phyloP scores from a whole-genome alignment of 768 basidiomycete species.

The Peribolospora kevripleyi region DNA sequence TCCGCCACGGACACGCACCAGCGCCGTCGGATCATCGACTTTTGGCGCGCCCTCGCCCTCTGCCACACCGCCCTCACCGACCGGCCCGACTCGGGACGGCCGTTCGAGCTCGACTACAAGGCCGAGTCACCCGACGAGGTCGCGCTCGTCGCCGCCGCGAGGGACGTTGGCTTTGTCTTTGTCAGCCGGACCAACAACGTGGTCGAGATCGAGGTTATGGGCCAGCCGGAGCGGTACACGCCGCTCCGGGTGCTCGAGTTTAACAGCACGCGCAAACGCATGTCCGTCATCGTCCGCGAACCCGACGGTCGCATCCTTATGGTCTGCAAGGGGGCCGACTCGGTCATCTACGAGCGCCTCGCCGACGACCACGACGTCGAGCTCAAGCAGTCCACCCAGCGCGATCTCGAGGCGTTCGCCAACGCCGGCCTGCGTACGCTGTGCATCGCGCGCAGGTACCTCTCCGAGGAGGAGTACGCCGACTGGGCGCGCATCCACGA shows the following conservation, averaged over 20 bases:
- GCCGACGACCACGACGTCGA: conserved; percentile 44
- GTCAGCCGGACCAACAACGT: conserved; percentile 44
- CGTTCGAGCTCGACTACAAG: conserved; percentile 56
- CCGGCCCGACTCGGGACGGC: conserved; percentile 36
- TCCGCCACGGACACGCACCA: conserved; percentile 14
- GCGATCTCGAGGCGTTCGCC: conserved; percentile 81
- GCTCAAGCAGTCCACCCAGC: conserved; percentile 50
- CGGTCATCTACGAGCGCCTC: conserved; percentile 71
- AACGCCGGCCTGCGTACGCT: conserved; percentile 78
- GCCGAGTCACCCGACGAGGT: conserved; percentile 93
- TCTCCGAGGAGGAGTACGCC: conserved; percentile 63
- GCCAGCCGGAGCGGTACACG: conserved; percentile 56
- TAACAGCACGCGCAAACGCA: conserved; percentile 78
- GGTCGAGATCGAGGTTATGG: conserved; percentile 77
- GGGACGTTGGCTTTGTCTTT: conserved; percentile 85
- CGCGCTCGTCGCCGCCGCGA: conserved; percentile 70
- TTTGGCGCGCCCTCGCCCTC: conserved; percentile 83
- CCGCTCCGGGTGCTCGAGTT: conserved; percentile 70
- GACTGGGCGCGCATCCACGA: conserved; percentile 61
- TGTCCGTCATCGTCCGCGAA: conserved; percentile 71
- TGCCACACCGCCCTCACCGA: conserved; percentile 83
- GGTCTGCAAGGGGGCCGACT: conserved; percentile 94
- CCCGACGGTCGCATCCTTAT: conserved; percentile 61
- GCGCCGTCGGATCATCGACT: conserved; percentile 36
- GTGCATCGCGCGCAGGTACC: conserved; percentile 55